Percentiles rank a stretch among this genome's conserved stretches.
Evolutionary conservation across 1,139 yeast genomes (phyloP).

Genomic region (Lodderomyces pseudojiufengensis): DNA sequence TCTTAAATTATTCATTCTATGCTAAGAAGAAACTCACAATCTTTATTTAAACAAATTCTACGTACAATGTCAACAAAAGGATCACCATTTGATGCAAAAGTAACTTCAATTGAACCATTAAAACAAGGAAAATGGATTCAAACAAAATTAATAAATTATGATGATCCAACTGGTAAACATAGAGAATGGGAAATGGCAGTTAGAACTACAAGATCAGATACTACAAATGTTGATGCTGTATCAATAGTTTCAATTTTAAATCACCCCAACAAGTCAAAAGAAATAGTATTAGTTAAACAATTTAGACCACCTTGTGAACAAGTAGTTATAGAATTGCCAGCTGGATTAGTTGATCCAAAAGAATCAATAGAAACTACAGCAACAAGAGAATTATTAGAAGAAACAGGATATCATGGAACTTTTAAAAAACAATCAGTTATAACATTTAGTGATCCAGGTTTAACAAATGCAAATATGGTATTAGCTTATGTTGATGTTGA

Average conservation of each 20-base stretch:
- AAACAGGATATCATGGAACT: constrained; percentile 83
- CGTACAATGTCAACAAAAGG: constrained; percentile 19
- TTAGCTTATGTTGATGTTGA: constrained; percentile 80
- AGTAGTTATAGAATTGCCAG: constrained; percentile 90
- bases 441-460: constrained; percentile 88
- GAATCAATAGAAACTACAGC: constrained; percentile 81
- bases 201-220: constrained; percentile 70
- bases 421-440: constrained; percentile 47
- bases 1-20: constrained; percentile 2
- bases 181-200: constrained; percentile 91
- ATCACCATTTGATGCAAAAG: constrained; percentile 36
- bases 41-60: too few relatives aligned
- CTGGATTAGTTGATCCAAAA: constrained; percentile 85
- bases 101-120: constrained; percentile 29
- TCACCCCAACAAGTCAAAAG: constrained; percentile 40
- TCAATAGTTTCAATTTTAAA: constrained; percentile 73
- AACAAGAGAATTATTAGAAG: constrained; percentile 80
- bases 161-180: constrained; percentile 60
- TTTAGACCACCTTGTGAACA: constrained; percentile 89
- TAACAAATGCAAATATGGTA: constrained; percentile 84
- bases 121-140: constrained; percentile 45
- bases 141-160: constrained; percentile 58
- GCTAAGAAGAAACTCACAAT: constrained; percentile 7
- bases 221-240: constrained; percentile 79
- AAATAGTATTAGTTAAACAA: constrained; percentile 76